Conservation (phyloP, 495 filamentous ascomycete genomes). For the Penicillium turbatum region DNA sequence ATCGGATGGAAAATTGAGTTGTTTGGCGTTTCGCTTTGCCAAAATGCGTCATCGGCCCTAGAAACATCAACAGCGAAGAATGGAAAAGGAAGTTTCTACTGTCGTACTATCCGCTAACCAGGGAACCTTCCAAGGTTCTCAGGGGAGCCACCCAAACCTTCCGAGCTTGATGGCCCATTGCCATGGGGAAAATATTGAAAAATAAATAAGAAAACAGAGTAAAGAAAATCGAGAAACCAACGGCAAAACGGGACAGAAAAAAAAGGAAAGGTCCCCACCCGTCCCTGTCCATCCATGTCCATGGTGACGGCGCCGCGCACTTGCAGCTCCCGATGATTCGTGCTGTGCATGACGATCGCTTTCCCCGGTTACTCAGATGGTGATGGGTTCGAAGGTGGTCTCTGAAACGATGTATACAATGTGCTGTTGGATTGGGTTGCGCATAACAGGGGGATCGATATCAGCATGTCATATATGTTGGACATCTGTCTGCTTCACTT, state of each 20-base stretch:
- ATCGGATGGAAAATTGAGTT: constrained; percentile 15
- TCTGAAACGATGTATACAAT: neutral
- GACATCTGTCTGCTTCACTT: neutral
- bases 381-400: neutral
- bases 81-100: neutral
- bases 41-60: constrained; percentile 18
- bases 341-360: constrained; percentile 18
- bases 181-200: neutral
- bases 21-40: constrained; percentile 10
- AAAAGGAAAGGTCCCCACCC: constrained; percentile 18
- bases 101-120: neutral
- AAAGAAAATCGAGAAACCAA: neutral
- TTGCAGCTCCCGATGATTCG: constrained; percentile 27
- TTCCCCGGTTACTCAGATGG: constrained; percentile 1
- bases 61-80: neutral
- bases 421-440: neutral
- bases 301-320: constrained; percentile 27
- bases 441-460: neutral
- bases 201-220: neutral
- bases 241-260: neutral
- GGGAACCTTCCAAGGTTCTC: neutral
- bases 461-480: neutral
- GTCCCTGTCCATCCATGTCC: constrained; percentile 31
- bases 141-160: neutral
- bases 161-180: neutral